phyloP scores from a whole-genome alignment of 495 filamentous ascomycete genomes.

The Hypoxylon subgilvum region DNA sequence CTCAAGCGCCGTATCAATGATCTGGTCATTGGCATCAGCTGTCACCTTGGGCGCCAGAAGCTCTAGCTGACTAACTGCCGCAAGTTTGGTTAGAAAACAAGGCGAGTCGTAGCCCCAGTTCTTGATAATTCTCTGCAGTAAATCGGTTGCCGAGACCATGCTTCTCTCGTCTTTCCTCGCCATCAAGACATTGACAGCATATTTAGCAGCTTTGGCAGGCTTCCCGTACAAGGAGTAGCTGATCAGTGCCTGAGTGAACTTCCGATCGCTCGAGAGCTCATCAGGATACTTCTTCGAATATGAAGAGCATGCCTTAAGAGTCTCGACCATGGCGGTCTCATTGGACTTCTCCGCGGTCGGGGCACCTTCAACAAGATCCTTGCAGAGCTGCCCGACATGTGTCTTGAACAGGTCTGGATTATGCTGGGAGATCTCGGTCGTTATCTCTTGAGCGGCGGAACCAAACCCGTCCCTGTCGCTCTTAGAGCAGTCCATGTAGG shows the following conservation, averaged over 20 bases:
- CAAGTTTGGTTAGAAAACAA: slow-evolving; percentile 83
- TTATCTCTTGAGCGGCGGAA: slow-evolving; percentile 80
- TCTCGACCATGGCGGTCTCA: slow-evolving; percentile 75
- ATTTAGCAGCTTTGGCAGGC: slow-evolving; percentile 84
- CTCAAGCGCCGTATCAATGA: slow-evolving; percentile 78
- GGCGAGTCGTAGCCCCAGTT: slow-evolving; percentile 77
- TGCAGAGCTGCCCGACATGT: slow-evolving; percentile 91
- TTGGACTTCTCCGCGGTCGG: slow-evolving; percentile 70
- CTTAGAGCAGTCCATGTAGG: slow-evolving; percentile 84
- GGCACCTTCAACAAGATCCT: slow-evolving; percentile 77
- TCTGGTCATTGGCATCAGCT: slow-evolving; percentile 73
- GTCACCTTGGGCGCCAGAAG: slow-evolving; percentile 75
- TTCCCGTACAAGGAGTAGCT: slow-evolving; percentile 80
- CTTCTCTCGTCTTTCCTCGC: slow-evolving; percentile 80
- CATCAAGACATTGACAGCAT: slow-evolving; percentile 89
- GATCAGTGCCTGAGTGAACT: slow-evolving; percentile 79
- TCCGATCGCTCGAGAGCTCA: slow-evolving; percentile 84
- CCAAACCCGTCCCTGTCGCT: slow-evolving; percentile 80
- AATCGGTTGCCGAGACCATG: slow-evolving; percentile 78
- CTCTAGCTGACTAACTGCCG: slow-evolving; percentile 81
- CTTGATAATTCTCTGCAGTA: slow-evolving; percentile 74
- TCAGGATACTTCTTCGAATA: slow-evolving; percentile 84
- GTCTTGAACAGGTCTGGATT: slow-evolving; percentile 90
- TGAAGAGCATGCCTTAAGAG: slow-evolving; percentile 87
- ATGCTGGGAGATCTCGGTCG: slow-evolving; percentile 87